These are phyloP conservation scores for Peronospora belbahrii DNA, from an alignment of 352 stramenopile species.

Conservation along the genomic window DNA sequence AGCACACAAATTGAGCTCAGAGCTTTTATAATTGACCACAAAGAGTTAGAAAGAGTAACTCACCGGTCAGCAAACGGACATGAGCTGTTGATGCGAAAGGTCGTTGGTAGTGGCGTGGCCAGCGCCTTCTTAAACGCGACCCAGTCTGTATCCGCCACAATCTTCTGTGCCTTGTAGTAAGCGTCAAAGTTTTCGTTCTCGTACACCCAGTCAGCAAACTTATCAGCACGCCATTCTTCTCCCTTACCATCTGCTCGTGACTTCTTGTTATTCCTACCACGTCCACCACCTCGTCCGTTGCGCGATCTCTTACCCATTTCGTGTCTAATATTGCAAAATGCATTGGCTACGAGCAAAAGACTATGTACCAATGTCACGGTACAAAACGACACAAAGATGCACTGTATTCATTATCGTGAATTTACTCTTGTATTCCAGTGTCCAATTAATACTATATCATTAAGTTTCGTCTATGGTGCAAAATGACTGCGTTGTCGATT, in stretches of 20 bases:
- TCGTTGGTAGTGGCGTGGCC: conserved; percentile 84
- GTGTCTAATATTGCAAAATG: conserved; percentile 4
- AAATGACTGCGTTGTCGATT: conserved; percentile 8
- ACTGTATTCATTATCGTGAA: neutral
- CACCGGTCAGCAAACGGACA: conserved; percentile 77
- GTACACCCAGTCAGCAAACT: conserved; percentile 83
- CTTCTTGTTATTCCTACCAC: conserved; percentile 48
- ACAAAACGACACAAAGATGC: too few relatives aligned
- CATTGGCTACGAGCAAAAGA: conserved; percentile 9
- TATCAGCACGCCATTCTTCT: conserved; percentile 38
- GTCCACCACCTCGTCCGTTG: conserved; percentile 30
- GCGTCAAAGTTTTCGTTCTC: conserved; percentile 79
- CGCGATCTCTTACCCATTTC: conserved; percentile 44
- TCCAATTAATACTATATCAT: too few relatives aligned
- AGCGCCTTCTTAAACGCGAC: conserved; percentile 86
- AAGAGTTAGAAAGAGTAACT: too few relatives aligned
- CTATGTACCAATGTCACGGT: neutral
- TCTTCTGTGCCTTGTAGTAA: conserved; percentile 85
- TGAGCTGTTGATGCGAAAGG: conserved; percentile 91
- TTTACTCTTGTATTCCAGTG: conserved; percentile 10
- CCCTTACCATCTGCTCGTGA: conserved; percentile 28
- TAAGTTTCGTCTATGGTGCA: too few relatives aligned
- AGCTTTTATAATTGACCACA: neutral
- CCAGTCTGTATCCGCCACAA: conserved; percentile 83
- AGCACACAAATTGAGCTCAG: conserved; percentile 1